A percentile compares a stretch with the other conserved stretches of the same genome.
phyloP scores from a whole-genome alignment of 148 eudicot genomes.

The Arctostaphylos glauca region DNA sequence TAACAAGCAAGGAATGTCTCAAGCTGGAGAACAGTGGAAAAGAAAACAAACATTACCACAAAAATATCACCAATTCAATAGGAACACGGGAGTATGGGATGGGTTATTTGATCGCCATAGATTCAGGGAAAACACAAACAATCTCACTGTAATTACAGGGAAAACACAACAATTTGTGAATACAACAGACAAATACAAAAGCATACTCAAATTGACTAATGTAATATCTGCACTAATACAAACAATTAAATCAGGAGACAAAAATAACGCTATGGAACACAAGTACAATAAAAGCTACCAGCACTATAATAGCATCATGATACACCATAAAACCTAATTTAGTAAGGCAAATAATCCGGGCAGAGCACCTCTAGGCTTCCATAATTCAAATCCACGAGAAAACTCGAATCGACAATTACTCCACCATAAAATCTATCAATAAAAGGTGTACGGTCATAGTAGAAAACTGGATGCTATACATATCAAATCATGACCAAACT shows the following conservation, averaged over 20 bases:
- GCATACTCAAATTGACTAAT: neutral
- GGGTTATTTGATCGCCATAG: too few relatives aligned
- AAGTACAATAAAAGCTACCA: neutral
- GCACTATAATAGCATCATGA: too few relatives aligned
- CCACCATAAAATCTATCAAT: neutral
- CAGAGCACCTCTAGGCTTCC: neutral
- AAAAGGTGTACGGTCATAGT: neutral
- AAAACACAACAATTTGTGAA: too few relatives aligned
- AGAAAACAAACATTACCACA: neutral
- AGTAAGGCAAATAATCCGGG: neutral
- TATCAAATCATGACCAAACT: neutral
- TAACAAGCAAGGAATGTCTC: constrained; percentile 2
- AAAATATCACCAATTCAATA: neutral
- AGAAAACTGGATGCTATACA: neutral
- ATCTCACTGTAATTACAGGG: too few relatives aligned
- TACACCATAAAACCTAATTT: neutral
- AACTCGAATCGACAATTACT: neutral
- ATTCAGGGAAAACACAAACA: too few relatives aligned
- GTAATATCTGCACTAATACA: neutral
- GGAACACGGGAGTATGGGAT: too few relatives aligned
- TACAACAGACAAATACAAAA: neutral
- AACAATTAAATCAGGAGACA: neutral
- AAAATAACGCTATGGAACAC: neutral
- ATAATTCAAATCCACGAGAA: too few relatives aligned
- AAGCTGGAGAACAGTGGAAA: neutral